Conservation (phyloP, 2,329 filamentous ascomycete genomes). For the Colletotrichum sp. region DNA sequence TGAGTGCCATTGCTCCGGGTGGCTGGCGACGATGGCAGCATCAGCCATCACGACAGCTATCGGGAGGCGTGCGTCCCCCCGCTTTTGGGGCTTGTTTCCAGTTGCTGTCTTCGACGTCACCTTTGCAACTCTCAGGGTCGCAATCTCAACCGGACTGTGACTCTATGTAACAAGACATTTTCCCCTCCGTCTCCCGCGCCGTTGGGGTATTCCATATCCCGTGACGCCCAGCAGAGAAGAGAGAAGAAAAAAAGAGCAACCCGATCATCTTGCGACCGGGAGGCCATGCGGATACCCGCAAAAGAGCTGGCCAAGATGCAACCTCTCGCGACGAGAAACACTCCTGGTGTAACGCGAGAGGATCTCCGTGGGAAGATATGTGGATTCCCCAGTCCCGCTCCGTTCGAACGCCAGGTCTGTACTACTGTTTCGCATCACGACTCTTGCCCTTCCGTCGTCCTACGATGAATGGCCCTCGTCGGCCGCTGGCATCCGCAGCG, state of each 20-base stretch:
- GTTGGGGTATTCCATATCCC: background rate
- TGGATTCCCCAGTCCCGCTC: background rate
- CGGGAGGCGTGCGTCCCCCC: background rate
- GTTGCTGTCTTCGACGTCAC: background rate
- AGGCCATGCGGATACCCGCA: background rate
- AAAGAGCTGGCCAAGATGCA: background rate
- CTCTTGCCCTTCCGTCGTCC: background rate
- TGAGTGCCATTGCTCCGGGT: background rate
- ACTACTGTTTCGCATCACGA: background rate
- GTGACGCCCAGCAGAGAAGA: background rate
- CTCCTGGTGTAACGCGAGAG: background rate
- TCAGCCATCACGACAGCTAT: background rate
- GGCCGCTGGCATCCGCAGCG: background rate
- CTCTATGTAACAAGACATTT: background rate
- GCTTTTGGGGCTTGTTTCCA: background rate
- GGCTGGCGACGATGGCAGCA: background rate
- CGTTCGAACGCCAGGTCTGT: background rate
- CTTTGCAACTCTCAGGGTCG: background rate
- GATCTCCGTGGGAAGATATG: background rate
- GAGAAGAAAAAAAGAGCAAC: background rate
- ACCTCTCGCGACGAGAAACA: background rate
- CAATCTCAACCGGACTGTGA: background rate
- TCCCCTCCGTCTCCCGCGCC: background rate
- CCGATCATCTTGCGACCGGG: background rate
- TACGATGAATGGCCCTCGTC: background rate